Base-by-base conservation (phyloP, 2,329 filamentous ascomycete species). In the Triangularia setosa region DNA sequence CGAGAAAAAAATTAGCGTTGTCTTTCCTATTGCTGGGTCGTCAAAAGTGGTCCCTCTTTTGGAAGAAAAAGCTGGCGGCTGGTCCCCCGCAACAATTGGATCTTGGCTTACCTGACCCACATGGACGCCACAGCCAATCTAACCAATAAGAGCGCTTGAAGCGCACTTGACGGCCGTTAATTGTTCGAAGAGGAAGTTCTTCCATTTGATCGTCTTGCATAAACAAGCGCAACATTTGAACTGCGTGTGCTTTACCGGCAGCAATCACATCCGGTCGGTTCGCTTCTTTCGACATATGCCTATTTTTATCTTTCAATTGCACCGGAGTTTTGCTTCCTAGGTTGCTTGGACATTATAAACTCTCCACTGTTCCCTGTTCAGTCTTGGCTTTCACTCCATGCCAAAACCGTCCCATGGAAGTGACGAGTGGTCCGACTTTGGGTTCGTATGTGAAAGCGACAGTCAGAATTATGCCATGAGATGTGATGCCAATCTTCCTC, bases 11-110 rank as follows among this genome's bases (percentile, higher is more conserved):
- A 18, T 44, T 44, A 44, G 35, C 35, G 35, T 44, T 18, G 35
- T 44, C n/a, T 44, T 44, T 44, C 24, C 54, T 33, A 23, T 61
- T 60, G 30, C n/a, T 48, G 40, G 40, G n/a, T 48, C 18, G 40
- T 48, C 40, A 21, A 48, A 48, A 48, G 40, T 48, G 40, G 35
- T 40, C 16, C 35, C 3, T n/a, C n/a, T n/a, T n/a, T n/a, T n/a
- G 40, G 6, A 48, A 9, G n/a, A 21, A 48, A 48, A 48, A 48
- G 25, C 18, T 58, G 54, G 63, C 65, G 63, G 61, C 18, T 61
- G 61, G 53, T 58, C 57, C 23, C 40, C 8, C 40, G 18, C 18
- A 21, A 48, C 40, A 48, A 48, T 48, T 48, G 40, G 40, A 48
- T 21, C n/a, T 48, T 18, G 30, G 21, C 40, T 48, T 48, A 4